Base-by-base conservation (phyloP, 2,329 filamentous ascomycete species). In the Sarocladium kiliense region DNA sequence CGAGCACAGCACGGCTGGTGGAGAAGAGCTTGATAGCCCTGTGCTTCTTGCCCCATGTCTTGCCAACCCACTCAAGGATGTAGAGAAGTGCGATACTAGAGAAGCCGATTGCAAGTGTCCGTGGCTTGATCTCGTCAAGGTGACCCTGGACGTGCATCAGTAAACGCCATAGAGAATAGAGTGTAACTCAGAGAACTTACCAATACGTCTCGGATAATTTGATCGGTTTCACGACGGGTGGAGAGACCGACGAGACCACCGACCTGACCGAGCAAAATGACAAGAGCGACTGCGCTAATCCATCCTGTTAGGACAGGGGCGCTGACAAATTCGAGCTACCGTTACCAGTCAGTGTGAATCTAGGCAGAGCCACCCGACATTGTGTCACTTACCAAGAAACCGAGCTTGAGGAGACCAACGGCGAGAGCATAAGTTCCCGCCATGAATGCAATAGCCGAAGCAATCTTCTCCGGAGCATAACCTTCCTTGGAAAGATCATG, bases 251-350 rank as follows among this genome's bases (percentile, higher is more conserved):
- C 76, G 0, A 87, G 75, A 1, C 79, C 80, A 3, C 76, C 80
- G 55, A 87, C 76, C 64, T 87, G 84, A n/a, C 81, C 82, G 51
- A 86, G 77, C 21, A 81, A 78, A 62, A 87, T 87, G 27, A 82
- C 84, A 49, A 87, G 79, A 23, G 82, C 84, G 1, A 84, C 83
- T 1, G 84, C 83, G 0, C 82, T 84, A 60, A 87, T 85, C 69
- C 86, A 87, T 3, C 84, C 84, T 6, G 75, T 82, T 1, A 87
- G 74, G 1, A 87, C 81, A 0, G 84, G 84, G 1, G 84, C 75
- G 0, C 84, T 86, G 60, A 87, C 81, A 61, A 85, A 87, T 57
- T 87, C 82, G 19, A 87, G 74, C 50, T 53, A 21, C 12, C n/a
- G 3, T 6, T 5, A 5, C 10, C 19, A 53, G 49, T 37, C 18